Conservation (phyloP, 257 asterid species). For the Nicotiana otophora region DNA sequence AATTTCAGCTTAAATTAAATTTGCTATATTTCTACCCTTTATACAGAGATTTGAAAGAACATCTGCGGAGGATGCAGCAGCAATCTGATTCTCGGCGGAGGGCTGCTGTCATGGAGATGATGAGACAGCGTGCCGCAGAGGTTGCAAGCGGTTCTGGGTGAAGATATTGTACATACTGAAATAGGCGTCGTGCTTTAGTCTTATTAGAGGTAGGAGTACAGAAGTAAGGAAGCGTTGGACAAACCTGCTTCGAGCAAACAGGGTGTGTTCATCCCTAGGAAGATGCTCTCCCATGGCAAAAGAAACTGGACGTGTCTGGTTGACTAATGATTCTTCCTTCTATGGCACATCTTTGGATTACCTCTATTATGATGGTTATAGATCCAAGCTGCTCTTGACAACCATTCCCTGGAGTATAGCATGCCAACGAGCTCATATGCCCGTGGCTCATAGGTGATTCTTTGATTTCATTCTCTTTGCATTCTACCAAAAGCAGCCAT, state of each 20-base stretch:
- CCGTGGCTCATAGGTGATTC: conserved; percentile 10
- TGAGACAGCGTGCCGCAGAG: conserved; percentile 96
- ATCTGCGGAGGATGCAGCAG: conserved; percentile 71
- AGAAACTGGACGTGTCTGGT: conserved; percentile 2
- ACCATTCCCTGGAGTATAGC: not conserved
- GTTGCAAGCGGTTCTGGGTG: conserved; percentile 53
- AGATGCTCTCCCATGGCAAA: not conserved
- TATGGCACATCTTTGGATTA: not conserved
- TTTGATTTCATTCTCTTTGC: conserved; percentile 11
- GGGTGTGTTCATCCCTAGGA: not conserved
- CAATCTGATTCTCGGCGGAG: conserved; percentile 92
- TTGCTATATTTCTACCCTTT: not conserved
- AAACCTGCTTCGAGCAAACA: not conserved
- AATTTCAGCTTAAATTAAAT: not conserved
- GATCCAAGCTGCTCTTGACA: not conserved
- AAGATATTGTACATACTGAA: conserved; percentile 13
- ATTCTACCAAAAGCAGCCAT: not conserved
- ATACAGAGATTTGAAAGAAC: conserved; percentile 78
- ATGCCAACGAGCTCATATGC: not conserved
- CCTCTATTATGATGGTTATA: conserved; percentile 4
- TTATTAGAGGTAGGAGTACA: not conserved
- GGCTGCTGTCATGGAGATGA: conserved; percentile 95
- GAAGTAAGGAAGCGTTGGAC: not conserved
- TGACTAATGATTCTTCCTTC: conserved; percentile 7
- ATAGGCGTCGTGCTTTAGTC: not conserved